Evolutionary conservation across 495 filamentous ascomycete species (phyloP), one percentile per base, ranked within the genome.

Genomic region (Aspergillus sclerotiicarbonarius): DNA sequence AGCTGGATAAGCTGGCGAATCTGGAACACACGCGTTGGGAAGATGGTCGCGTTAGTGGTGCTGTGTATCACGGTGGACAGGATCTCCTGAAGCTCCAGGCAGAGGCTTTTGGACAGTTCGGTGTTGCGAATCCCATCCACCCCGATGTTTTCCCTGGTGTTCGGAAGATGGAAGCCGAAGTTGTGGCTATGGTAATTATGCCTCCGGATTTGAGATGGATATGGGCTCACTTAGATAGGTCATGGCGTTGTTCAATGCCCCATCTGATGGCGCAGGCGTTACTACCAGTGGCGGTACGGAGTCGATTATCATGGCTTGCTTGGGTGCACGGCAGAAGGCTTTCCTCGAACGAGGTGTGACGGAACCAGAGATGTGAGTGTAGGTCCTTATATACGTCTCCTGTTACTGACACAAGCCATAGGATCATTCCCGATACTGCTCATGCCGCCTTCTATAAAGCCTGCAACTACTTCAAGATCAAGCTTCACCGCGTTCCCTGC

Each of bases 81-180:
- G 87, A 90, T 15, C 72, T 99, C 56, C 73, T 91, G 59, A 84
- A 88, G 68, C 76, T 99, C 16, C 94, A 99, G 75, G 86, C 88
- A 13, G 91, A 96, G 69, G 93, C 94, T 8, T 98, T 92, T 72
- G 86, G 87, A 35, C 88, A 87, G 68, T 99, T 99, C 68, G 91
- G 90, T 47, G 94, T 98, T 15, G 80, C 90, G n/a, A 99, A 99
- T 72, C 94, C 94, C n/a, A 89, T 99, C 62, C 94, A 99, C 75
- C 94, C 94, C 32, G 94, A 99, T 76, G 92, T 98, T 37, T 99
- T 99, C 76, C 94, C 94, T 43, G 94, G 92, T 35, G 92, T 99
- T 30, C 80, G 94, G 63, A 99, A 99, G 79, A 99, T 99, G 94
- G 94, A 99, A 76, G 93, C 94, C 30, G 94, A 99, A 78, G 81